phyloP scores from a whole-genome alignment of 768 basidiomycete species.

The Pluteus cervinus region DNA sequence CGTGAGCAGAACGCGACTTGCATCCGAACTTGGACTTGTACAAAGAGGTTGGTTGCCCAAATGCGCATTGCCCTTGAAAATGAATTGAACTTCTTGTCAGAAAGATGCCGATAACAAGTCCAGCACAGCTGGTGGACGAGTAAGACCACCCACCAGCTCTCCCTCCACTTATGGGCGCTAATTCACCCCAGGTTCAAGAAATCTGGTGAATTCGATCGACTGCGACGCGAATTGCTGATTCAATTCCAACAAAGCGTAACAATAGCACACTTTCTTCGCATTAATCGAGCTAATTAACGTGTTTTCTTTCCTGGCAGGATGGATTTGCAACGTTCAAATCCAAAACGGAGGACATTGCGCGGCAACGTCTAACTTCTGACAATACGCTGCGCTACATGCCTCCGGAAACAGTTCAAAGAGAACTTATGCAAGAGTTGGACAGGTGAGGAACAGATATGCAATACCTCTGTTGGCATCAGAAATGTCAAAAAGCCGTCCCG shows the following conservation, averaged over 20 bases:
- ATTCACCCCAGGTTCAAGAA: slow-evolving; percentile 60
- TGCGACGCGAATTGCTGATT: slow-evolving; percentile 57
- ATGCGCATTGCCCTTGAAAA: not conserved
- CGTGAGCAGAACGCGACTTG: too few species aligned
- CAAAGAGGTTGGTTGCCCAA: too few species aligned
- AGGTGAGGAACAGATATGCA: too few species aligned
- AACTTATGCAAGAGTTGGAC: slow-evolving; percentile 69
- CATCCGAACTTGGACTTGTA: too few species aligned
- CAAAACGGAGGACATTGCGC: slow-evolving; percentile 57
- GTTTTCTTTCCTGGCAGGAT: slow-evolving; percentile 30
- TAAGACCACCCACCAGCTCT: slow-evolving; percentile 20
- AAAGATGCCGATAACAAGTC: slow-evolving; percentile 47
- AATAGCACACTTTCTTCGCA: slow-evolving; percentile 2
- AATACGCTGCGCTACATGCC: slow-evolving; percentile 45
- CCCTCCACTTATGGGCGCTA: not conserved
- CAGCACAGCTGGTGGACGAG: slow-evolving; percentile 62
- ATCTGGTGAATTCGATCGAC: slow-evolving; percentile 71
- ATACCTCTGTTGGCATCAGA: too few species aligned
- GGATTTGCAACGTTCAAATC: slow-evolving; percentile 46
- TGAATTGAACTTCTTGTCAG: slow-evolving; percentile 1
- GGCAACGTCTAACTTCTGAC: slow-evolving; percentile 48
- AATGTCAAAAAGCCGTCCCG: too few species aligned
- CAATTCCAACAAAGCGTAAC: slow-evolving; percentile 58
- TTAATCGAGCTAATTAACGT: not conserved
- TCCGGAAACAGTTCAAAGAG: slow-evolving; percentile 48